Percentiles rank a stretch among this genome's conserved stretches.
Evolutionary conservation across 208 protist genomes (phyloP).

Genomic region (Acanthamoeba polyphaga): DNA sequence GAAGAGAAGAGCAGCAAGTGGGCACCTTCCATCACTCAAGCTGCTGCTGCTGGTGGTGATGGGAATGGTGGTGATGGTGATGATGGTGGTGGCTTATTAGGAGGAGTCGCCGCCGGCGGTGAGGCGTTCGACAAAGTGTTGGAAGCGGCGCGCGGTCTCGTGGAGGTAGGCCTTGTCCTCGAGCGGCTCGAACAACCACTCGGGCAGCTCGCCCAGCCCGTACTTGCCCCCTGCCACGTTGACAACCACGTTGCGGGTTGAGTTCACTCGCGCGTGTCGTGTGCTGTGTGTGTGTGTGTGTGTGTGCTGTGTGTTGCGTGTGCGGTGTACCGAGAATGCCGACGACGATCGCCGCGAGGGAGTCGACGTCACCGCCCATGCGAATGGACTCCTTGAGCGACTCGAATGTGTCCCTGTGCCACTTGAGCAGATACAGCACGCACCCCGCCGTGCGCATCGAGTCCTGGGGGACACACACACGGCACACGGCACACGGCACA

Average conservation of each 20-base stretch:
- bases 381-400: slow-evolving; percentile 14
- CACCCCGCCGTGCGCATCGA: slow-evolving; percentile 50
- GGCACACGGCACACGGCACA: too few species aligned
- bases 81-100: too few species aligned
- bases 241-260: background rate
- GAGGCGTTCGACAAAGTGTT: background rate
- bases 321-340: slow-evolving; percentile 42
- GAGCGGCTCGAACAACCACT: background rate
- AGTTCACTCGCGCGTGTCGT: background rate
- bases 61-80: too few species aligned
- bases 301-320: background rate
- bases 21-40: too few species aligned
- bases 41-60: too few species aligned
- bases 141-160: background rate
- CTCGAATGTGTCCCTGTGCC: background rate
- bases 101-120: too few species aligned
- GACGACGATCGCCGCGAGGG: slow-evolving; percentile 36
- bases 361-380: slow-evolving; percentile 67
- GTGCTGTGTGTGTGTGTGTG: too few species aligned
- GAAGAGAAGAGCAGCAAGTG: too few species aligned
- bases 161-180: background rate
- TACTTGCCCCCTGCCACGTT: background rate
- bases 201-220: background rate
- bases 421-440: slow-evolving; percentile 48
- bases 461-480: background rate